Evolutionary conservation across 768 basidiomycete species (phyloP).

Genomic region (Mycena metata): DNA sequence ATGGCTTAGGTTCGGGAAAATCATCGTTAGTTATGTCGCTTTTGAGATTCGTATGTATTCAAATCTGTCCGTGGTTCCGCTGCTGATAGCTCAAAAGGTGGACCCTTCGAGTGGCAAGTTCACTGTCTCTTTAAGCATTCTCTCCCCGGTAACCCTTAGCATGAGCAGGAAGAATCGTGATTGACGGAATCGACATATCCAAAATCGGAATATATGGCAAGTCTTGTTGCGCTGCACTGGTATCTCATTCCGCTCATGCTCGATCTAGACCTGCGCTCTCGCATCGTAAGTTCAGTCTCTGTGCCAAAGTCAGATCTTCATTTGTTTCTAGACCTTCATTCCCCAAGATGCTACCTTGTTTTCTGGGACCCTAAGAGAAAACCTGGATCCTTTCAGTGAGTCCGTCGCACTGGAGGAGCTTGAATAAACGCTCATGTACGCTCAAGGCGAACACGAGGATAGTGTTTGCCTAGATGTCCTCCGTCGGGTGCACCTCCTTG

Average conservation of each 20-base stretch:
- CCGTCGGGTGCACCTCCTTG: constrained; percentile 72
- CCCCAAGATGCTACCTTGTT: constrained; percentile 64
- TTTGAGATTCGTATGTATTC: constrained; percentile 35
- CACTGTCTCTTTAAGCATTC: too few relatives aligned
- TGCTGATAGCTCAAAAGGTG: constrained; percentile 20
- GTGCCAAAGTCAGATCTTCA: too few relatives aligned
- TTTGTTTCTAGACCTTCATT: constrained; percentile 26
- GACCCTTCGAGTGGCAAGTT: constrained; percentile 52
- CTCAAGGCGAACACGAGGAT: constrained; percentile 74
- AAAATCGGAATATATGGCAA: constrained; percentile 61
- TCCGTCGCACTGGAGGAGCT: too few relatives aligned
- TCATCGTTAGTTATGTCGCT: constrained; percentile 55
- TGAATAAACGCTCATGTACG: too few relatives aligned
- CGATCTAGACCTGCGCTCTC: constrained; percentile 28
- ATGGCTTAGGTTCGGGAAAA: constrained; percentile 33
- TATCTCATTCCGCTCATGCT: neutral
- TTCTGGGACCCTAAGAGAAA: constrained; percentile 70
- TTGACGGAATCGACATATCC: constrained; percentile 63
- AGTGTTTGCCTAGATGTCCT: constrained; percentile 85
- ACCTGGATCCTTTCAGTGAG: constrained; percentile 63
- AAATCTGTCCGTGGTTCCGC: neutral
- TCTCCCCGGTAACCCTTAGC: too few relatives aligned
- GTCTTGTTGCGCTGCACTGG: constrained; percentile 15
- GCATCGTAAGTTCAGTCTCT: constrained; percentile 27
- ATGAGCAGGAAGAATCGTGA: constrained; percentile 42